These are phyloP conservation scores for Dissophora ornata DNA, from an alignment of 192 early-diverging fungal genomes.

Conservation along the genomic window DNA sequence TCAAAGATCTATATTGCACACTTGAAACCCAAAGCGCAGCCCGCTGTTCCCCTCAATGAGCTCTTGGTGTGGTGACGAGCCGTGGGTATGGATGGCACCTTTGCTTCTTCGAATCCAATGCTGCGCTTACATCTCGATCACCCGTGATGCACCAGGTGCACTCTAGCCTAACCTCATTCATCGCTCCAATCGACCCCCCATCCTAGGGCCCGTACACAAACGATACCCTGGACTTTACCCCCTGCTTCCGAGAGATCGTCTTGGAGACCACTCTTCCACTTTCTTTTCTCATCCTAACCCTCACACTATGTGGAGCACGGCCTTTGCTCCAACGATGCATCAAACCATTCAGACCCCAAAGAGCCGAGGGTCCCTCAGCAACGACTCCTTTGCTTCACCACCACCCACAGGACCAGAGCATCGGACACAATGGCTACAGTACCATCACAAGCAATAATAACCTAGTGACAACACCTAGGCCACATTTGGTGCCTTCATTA, in stretches of 20 bases:
- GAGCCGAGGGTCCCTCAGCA: not conserved
- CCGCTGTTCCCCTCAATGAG: conserved; percentile 32
- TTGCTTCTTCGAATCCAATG: no score
- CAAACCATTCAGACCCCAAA: not conserved
- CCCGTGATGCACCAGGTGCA: no score
- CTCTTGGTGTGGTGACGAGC: no score
- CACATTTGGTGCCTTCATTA: conserved; percentile 11
- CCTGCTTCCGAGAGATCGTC: conserved; percentile 48
- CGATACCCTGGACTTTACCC: conserved; percentile 50
- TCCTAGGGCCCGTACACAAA: conserved; percentile 52
- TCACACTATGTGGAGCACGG: conserved; percentile 45
- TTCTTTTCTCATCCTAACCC: conserved; percentile 39
- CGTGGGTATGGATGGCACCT: no score
- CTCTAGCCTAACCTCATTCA: no score
- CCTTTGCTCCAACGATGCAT: conserved; percentile 26
- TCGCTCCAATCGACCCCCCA: no score
- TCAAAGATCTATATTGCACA: no score
- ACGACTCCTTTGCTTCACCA: conserved; percentile 16
- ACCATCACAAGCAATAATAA: not conserved
- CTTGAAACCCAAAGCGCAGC: no score
- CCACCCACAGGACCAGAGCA: conserved; percentile 22
- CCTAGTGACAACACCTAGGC: not conserved
- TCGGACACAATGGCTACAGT: conserved; percentile 12
- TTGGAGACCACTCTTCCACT: conserved; percentile 39
- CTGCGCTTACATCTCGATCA: no score